Percentiles rank a stretch among this genome's conserved stretches.
Evolutionary conservation across 768 basidiomycete species (phyloP).

Genomic region (Auriscalpium vulgare): DNA sequence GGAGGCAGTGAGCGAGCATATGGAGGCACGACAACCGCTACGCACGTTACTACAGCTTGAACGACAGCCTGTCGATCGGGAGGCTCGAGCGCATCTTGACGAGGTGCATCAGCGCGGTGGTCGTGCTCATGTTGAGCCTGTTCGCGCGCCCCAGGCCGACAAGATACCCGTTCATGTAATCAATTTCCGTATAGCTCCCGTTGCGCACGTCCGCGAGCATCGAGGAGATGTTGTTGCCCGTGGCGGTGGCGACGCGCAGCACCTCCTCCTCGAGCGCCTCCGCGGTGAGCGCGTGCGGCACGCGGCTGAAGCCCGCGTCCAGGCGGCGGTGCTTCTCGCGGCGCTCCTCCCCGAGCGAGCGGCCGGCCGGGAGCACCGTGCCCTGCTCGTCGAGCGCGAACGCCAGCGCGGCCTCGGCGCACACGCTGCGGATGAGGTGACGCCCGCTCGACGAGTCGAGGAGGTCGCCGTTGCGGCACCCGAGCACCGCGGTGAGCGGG

Average conservation of each 20-base stretch:
- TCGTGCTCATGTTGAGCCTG: conserved; percentile 51
- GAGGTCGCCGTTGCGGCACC: conserved; percentile 74
- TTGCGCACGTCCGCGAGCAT: conserved; percentile 68
- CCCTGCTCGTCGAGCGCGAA: conserved; percentile 45
- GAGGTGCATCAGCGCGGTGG: conserved; percentile 44
- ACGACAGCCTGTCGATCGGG: conserved; percentile 36
- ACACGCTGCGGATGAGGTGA: conserved; percentile 45
- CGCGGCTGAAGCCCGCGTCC: conserved; percentile 24
- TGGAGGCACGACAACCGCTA: too few relatives aligned
- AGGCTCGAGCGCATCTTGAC: conserved; percentile 50
- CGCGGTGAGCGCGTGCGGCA: conserved; percentile 40
- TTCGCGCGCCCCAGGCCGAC: conserved; percentile 50
- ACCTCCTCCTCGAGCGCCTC: conserved; percentile 48
- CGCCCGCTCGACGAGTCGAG: conserved; percentile 37
- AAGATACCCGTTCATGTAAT: conserved; percentile 79
- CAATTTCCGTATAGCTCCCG: conserved; percentile 66
- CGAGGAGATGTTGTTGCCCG: conserved; percentile 65
- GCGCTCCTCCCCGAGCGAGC: neutral
- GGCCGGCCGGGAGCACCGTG: conserved; percentile 16
- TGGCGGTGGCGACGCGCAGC: conserved; percentile 46
- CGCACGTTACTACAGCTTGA: too few relatives aligned
- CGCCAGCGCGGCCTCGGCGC: conserved; percentile 59
- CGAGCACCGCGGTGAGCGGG: conserved; percentile 75
- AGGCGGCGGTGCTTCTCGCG: conserved; percentile 14
- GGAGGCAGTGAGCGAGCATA: too few relatives aligned